Evolutionary conservation across 371 early-diverging fungal species (phyloP), one percentile per base, ranked within the genome.

Genomic region (Vairimorpha apis): DNA sequence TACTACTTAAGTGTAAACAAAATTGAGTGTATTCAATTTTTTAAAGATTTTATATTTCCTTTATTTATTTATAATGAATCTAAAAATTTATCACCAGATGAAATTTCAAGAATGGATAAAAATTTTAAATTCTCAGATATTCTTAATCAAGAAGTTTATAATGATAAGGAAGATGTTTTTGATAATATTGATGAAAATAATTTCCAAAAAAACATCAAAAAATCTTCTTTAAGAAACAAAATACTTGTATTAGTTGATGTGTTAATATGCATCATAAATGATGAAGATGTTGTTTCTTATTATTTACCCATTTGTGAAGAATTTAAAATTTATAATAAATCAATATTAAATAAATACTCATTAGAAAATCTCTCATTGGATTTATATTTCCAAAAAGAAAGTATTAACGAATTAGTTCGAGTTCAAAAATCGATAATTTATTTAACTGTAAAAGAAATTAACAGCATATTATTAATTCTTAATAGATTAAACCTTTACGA

Each of bases 331-430:
- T n/a, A n/a, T n/a, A n/a, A n/a, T n/a, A n/a, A n/a, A n/a, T n/a
- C n/a, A n/a, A n/a, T n/a, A n/a, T n/a, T n/a, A n/a, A n/a, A n/a
- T n/a, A n/a, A n/a, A n/a, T n/a, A n/a, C n/a, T n/a, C n/a, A n/a
- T n/a, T n/a, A n/a, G n/a, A n/a, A n/a, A n/a, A n/a, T 4, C 86
- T 85, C 27, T 87, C 90, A 25, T 89, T 92, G 12, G 92, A 93
- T 76, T 87, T 87, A 38, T 87, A 90, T 76, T 93, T 92, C 82
- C 88, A 88, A 47, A 90, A 94, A 73, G 90, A 92, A 82, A 88
- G 90, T 76, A 89, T 88, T 74, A 85, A 87, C 2, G 94, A 95
- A 72, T 85, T 91, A 63, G 87, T 88, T 2, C 87, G 86, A 51
- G 87, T 89, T 25, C 86, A 88, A 62, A 91, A 91, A 70, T 92